Evolutionary conservation across 2,329 filamentous ascomycete species (phyloP).

Genomic region (Stenocarpella maydis): DNA sequence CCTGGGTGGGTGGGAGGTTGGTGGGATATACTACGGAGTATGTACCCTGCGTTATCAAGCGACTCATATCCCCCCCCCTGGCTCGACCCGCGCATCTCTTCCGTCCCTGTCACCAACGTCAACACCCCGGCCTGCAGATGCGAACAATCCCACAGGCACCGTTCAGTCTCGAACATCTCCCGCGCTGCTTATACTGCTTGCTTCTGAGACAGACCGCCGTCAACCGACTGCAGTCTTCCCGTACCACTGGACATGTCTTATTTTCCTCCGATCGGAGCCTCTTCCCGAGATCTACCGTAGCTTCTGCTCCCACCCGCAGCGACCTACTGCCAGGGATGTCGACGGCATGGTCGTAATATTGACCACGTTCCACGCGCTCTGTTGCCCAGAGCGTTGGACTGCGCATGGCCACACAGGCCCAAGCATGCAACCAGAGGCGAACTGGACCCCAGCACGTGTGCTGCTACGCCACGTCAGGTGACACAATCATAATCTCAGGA

Average conservation of each 20-base stretch:
- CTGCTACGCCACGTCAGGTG: slow-evolving; percentile 13
- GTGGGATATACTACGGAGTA: too few species aligned
- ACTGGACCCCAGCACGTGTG: slow-evolving; percentile 1
- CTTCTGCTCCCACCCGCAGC: slow-evolving; percentile 20
- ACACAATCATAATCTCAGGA: slow-evolving; percentile 18
- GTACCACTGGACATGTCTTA: slow-evolving; percentile 30
- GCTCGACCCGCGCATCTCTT: slow-evolving; percentile 22
- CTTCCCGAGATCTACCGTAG: slow-evolving; percentile 32
- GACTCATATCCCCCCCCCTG: slow-evolving; percentile 10
- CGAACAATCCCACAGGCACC: slow-evolving; percentile 25
- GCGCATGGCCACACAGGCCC: slow-evolving; percentile 8
- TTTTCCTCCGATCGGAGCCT: slow-evolving; percentile 30
- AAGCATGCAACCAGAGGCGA: slow-evolving; percentile 14
- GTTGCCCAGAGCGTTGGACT: slow-evolving; percentile 16
- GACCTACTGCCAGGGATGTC: neutral
- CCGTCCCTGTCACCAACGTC: slow-evolving; percentile 13
- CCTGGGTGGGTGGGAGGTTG: too few species aligned
- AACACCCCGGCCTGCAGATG: slow-evolving; percentile 26
- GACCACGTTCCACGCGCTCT: slow-evolving; percentile 17
- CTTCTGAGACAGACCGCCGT: slow-evolving; percentile 13
- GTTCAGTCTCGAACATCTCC: neutral
- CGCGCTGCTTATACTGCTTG: neutral
- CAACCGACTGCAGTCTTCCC: slow-evolving; percentile 27
- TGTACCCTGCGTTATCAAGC: too few species aligned
- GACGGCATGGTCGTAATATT: slow-evolving; percentile 4